Conservation (phyloP, 768 basidiomycete genomes). For the Strobilomyces echinocephalus region DNA sequence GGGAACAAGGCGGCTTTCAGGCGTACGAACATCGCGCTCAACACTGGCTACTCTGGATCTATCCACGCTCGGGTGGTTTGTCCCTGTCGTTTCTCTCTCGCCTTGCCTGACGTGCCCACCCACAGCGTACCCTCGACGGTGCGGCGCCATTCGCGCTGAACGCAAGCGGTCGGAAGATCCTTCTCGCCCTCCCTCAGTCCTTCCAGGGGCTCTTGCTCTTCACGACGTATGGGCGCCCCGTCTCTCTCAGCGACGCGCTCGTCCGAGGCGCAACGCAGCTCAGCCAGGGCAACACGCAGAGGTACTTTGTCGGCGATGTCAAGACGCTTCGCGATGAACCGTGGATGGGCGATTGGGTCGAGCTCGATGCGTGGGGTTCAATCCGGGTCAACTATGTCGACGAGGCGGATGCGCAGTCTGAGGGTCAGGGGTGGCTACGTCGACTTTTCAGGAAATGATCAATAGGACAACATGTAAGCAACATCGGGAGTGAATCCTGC, state of each 20-base stretch:
- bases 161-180: slow-evolving; percentile 11
- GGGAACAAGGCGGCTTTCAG: background rate
- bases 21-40: slow-evolving; percentile 21
- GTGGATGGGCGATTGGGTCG: slow-evolving; percentile 22
- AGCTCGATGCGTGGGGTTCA: slow-evolving; percentile 14
- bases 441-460: slow-evolving; percentile 15
- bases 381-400: slow-evolving; percentile 20
- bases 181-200: slow-evolving; percentile 15
- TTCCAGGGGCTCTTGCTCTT: slow-evolving; percentile 16
- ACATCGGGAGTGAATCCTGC: no score
- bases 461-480: no score
- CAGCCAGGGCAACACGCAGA: slow-evolving; percentile 14
- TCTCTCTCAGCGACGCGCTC: slow-evolving; percentile 12
- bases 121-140: slow-evolving; percentile 14
- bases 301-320: slow-evolving; percentile 27
- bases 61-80: slow-evolving; percentile 18
- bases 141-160: slow-evolving; percentile 16
- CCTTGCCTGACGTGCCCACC: background rate
- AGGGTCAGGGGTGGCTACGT: slow-evolving; percentile 10
- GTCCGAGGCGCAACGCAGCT: slow-evolving; percentile 16
- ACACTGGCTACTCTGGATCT: slow-evolving; percentile 14
- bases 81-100: background rate
- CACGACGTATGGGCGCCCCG: slow-evolving; percentile 19
- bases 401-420: no score
- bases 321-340: slow-evolving; percentile 5